These are phyloP conservation scores for Otatea glauca DNA, from an alignment of 176 grass and related monocot genomes.

Conservation along the genomic window DNA sequence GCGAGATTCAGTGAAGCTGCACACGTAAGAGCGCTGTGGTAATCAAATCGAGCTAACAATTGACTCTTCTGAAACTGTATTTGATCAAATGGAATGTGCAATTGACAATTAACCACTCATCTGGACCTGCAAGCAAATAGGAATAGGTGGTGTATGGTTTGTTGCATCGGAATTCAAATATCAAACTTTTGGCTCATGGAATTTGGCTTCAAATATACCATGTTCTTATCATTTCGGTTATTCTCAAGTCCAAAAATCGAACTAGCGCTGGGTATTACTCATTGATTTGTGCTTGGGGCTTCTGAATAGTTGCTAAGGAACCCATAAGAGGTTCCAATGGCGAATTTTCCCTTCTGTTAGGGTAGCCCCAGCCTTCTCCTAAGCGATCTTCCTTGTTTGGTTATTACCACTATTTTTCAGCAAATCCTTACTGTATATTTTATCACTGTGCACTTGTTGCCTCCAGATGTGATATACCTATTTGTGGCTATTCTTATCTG, in stretches of 20 bases:
- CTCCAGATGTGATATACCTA: background rate
- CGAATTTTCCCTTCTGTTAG: background rate
- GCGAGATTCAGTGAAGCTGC: background rate
- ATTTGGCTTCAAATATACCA: background rate
- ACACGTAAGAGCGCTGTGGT: background rate
- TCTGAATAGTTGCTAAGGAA: background rate
- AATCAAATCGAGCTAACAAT: background rate
- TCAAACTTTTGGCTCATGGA: constrained; percentile 20
- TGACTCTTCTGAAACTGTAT: constrained; percentile 1
- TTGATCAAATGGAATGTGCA: background rate
- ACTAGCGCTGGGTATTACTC: background rate
- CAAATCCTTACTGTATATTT: background rate
- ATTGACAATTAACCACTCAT: background rate
- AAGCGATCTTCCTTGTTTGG: constrained; percentile 3
- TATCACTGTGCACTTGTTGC: background rate
- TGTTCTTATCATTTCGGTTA: background rate
- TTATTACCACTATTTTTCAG: constrained; percentile 12
- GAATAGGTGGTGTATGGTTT: background rate
- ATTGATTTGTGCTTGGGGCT: background rate
- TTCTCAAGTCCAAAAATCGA: background rate
- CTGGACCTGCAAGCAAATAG: background rate
- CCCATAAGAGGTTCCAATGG: background rate
- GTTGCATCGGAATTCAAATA: background rate
- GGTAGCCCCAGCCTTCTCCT: background rate
- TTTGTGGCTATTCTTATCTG: background rate